Base-by-base conservation (phyloP, 2,329 filamentous ascomycete genomes). In the Sarocladium strictum region DNA sequence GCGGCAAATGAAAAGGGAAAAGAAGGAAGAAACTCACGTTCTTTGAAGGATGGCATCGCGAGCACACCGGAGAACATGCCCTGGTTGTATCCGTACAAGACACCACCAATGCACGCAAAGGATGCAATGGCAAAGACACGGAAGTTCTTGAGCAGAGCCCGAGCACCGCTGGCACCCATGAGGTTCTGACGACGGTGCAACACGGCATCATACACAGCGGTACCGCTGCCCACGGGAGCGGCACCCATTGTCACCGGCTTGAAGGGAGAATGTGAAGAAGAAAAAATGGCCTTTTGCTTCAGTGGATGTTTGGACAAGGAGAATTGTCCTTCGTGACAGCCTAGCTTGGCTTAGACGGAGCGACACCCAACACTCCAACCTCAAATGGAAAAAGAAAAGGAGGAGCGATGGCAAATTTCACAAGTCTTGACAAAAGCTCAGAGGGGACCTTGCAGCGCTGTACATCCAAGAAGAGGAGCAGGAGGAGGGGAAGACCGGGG, bases 31-130 rank as follows among this genome's bases (percentile, higher is more conserved):
- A 7, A 67, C 78, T 59, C 62, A 79, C 77, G 77, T 50, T 67
- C 62, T 58, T 76, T 70, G 57, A 83, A 83, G 3, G 78, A 62
- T 1, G 71, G 71, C 80, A 84, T 83, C 15, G 75, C 74, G 9
- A 84, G 66, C 7, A 91, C 81, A 23, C 87, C 86, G n/a, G 81
- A 67, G 27, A 68, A 66, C 64, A 68, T 66, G 55, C 87, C 87
- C 65, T 89, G 85, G 64, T 90, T 89, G 70, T 89, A 90, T 19
- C 87, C 85, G 65, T 88, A 83, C 1, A 83, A 69, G 2, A 83
- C 71, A 53, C 82, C 81, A 19, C 83, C 83, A 40, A 85, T 80
- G 57, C 81, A 85, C 6, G 82, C 81, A 63, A 85, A 85, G 40
- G 78, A 70, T 1, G 81, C 80, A 56, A 85, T 77, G n/a, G 76